phyloP scores from a whole-genome alignment of 768 basidiomycete species.

The Hericium coralloides region DNA sequence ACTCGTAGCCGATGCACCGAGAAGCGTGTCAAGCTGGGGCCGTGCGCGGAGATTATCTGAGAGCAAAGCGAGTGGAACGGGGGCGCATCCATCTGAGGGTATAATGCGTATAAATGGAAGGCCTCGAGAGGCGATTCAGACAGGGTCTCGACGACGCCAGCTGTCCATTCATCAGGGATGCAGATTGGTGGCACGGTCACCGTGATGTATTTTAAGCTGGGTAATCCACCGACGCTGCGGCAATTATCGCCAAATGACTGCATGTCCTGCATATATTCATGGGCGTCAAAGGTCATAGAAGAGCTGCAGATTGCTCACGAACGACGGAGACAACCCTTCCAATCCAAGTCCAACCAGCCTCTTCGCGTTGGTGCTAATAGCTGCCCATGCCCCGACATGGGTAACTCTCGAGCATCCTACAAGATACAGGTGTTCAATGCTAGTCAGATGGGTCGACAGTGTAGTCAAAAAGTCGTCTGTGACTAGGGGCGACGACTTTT shows the following conservation, averaged over 20 bases:
- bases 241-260: conserved; percentile 33
- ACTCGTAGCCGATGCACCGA: conserved; percentile 60
- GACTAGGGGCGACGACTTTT: conserved; percentile 47
- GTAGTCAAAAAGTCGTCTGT: conserved; percentile 46
- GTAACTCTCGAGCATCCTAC: conserved; percentile 66
- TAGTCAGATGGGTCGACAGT: conserved; percentile 38
- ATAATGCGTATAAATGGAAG: conserved; percentile 53
- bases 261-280: conserved; percentile 40
- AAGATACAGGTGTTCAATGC: conserved; percentile 49
- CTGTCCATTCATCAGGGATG: conserved; percentile 31
- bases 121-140: conserved; percentile 40
- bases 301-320: conserved; percentile 35
- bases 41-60: conserved; percentile 41
- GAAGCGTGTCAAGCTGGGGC: conserved; percentile 41
- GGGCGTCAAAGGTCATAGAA: not conserved
- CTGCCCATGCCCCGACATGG: conserved; percentile 43
- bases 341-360: conserved; percentile 50
- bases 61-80: conserved; percentile 43
- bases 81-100: conserved; percentile 23
- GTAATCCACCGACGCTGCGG: conserved; percentile 26
- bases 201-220: conserved; percentile 45
- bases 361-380: conserved; percentile 34
- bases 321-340: conserved; percentile 51
- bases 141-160: conserved; percentile 33
- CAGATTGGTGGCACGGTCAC: conserved; percentile 35